phyloP scores from a whole-genome alignment of 306 rosid species.

The Quercus parvula region DNA sequence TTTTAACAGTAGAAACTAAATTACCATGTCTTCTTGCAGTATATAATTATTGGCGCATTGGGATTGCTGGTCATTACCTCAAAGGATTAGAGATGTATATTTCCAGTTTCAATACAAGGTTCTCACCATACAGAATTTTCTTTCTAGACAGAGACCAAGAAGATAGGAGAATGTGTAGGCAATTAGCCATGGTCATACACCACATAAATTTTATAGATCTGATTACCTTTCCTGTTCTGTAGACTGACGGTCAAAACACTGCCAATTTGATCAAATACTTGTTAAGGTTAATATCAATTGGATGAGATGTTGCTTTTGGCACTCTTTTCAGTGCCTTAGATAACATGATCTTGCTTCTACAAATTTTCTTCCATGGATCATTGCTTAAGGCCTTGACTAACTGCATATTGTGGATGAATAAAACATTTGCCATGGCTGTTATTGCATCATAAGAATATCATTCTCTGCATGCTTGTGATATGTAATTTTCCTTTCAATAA shows the following conservation, averaged over 20 bases:
- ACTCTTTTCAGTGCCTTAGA: not conserved
- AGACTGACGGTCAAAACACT: not conserved
- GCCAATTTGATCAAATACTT: not conserved
- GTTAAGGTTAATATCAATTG: not conserved
- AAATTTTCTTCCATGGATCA: not conserved
- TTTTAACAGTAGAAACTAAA: not conserved
- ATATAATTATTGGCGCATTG: constrained; percentile 41
- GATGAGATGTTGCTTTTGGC: not conserved
- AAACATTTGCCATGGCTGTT: not conserved
- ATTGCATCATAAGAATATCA: not conserved
- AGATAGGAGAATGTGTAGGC: not conserved
- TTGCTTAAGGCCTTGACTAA: not conserved
- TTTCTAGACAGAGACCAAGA: not conserved
- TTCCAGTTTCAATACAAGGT: not conserved
- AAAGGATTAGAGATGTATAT: constrained; percentile 24
- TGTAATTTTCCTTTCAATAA: not conserved
- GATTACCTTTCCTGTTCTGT: not conserved
- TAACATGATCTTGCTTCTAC: not conserved
- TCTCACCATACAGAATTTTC: not conserved
- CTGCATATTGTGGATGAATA: not conserved
- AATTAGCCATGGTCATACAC: not conserved
- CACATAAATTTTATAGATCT: not conserved
- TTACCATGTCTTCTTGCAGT: constrained; percentile 36
- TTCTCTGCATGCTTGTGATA: not conserved
- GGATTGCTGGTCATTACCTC: constrained; percentile 43